Conservation (phyloP, 768 basidiomycete genomes). For the Mycena filopes region DNA sequence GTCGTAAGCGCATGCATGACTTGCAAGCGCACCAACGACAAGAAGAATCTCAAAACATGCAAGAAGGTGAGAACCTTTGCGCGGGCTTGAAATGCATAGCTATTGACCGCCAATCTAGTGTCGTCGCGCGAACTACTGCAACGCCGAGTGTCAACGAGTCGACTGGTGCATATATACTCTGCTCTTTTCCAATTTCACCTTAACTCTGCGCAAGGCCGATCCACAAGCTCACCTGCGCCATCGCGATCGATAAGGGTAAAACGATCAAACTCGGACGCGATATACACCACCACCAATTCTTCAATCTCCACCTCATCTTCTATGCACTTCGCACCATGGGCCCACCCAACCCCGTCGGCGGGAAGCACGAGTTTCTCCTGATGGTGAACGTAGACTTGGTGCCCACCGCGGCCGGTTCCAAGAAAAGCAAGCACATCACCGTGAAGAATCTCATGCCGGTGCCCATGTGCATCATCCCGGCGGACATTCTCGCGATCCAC, state of each 20-base stretch:
- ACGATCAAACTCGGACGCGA: not conserved
- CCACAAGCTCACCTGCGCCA: slow-evolving; percentile 4
- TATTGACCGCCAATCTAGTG: not conserved
- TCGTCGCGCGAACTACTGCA: slow-evolving; percentile 12
- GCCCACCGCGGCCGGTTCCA: not conserved
- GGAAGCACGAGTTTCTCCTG: slow-evolving; percentile 6
- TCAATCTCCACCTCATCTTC: slow-evolving; percentile 3
- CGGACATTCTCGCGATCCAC: slow-evolving; percentile 1
- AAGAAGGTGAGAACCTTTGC: not conserved
- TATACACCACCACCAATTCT: slow-evolving; percentile 20
- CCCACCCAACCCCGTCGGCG: slow-evolving; percentile 7
- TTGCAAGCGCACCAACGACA: slow-evolving; percentile 1
- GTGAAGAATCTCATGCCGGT: slow-evolving; percentile 12
- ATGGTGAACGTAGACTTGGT: slow-evolving; percentile 17
- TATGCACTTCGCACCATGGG: slow-evolving; percentile 10
- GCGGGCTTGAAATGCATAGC: not conserved
- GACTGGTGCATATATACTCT: slow-evolving; percentile 4
- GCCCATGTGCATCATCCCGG: slow-evolving; percentile 13
- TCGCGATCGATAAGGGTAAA: not conserved
- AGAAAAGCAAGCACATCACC: not conserved
- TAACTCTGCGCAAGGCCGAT: not conserved
- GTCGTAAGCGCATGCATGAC: slow-evolving; percentile 11
- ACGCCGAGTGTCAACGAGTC: slow-evolving; percentile 2
- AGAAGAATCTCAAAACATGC: slow-evolving; percentile 15
- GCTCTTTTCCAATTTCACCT: not conserved